Base-by-base conservation (phyloP, 176 grass and related monocot species). In the Triticum turgidum region DNA sequence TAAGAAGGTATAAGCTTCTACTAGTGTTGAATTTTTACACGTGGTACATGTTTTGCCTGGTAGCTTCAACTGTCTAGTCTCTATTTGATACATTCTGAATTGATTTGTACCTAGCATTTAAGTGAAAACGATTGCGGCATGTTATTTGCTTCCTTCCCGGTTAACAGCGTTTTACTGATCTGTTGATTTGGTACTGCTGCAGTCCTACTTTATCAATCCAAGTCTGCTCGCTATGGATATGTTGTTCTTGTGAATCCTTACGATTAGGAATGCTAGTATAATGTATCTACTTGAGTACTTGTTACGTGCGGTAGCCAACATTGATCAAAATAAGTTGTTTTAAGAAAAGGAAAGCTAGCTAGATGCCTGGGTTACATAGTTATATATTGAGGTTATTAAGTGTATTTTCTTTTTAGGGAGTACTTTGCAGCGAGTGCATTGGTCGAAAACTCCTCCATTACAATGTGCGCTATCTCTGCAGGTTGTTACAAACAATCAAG, bases 1-100 rank as follows among this genome's bases (percentile, higher is more conserved):
- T 0, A 89, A 87, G 76, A 85, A 89, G 88, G 91, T 92, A 90
- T 61, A 77, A 44, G 29, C 25, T 81, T 82, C 30, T 81, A 18
- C 30, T 81, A 18, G 5, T 81, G 37, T 27, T 58, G 2, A 42
- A 32, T n/a, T 52, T 69, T 10, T 41, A 70, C 25, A 11, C 22
- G 15, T 37, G 24, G 32, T 9, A 21, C 24, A 45, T 85, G 13
- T 10, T 80, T 56, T 78, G 22, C n/a, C 77, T 83, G 66, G 54
- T 37, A 59, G 20, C 20, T 58, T 8, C 18, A 58, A 21, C 54
- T 58, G 18, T 7, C 17, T 58, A 58, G 18, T 58, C 6, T 58
- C 54, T 59, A 59, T 6, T 59, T 59, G 56, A 2, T 59, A 21
- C 56, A 59, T 59, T 59, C 18, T 3, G 56, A 59, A 59, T 21